Evolutionary conservation across 257 asterid genomes (phyloP), one percentile per base, ranked within the genome.

Genomic region (Asclepias syriaca): DNA sequence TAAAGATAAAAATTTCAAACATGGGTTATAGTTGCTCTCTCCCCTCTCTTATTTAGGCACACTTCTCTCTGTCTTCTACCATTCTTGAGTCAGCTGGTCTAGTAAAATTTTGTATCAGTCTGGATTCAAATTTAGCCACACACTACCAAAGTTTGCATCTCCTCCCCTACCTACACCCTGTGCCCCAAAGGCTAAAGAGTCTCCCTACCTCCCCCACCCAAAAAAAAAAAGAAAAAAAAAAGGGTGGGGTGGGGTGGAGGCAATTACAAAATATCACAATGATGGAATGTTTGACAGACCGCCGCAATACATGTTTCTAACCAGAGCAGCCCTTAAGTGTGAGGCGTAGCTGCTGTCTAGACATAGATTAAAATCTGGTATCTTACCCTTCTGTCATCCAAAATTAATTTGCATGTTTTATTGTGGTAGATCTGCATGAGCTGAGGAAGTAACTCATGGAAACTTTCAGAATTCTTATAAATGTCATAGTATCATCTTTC

Each of bases 1-100:
- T 92, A 88, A 65, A 37, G 40, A 64, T 37, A 5, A 27, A 63
- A 63, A 37, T 34, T 34, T 37, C 18, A 24, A 15, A 5, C 4
- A 37, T 24, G 39, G 16, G 7, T 27, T 56, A 34, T 16, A 24
- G 39, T 43, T 61, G 21, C 56, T 43, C 49, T 18, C 49, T 63
- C 8, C 49, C 18, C 14, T 14, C 37, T 57, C 57, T 43, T 43
- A 12, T 7, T 4, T 22, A 14, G 56, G 59, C 15, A 45, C 24
- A 40, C 18, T 22, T 24, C 27, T 13, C 45, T 6, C 24, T 6
- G 22, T 39, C 46, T 34, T 37, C 51, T 21, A 21, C 29, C 58
- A 43, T 27, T 7, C 40, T 6, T 21, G 34, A 5, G 18, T 16
- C 16, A 22, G 53, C 50, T 37, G 6, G n/a, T 40, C 16, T 69